Conservation (phyloP, 768 basidiomycete genomes). For the Rhizopogon sp. region DNA sequence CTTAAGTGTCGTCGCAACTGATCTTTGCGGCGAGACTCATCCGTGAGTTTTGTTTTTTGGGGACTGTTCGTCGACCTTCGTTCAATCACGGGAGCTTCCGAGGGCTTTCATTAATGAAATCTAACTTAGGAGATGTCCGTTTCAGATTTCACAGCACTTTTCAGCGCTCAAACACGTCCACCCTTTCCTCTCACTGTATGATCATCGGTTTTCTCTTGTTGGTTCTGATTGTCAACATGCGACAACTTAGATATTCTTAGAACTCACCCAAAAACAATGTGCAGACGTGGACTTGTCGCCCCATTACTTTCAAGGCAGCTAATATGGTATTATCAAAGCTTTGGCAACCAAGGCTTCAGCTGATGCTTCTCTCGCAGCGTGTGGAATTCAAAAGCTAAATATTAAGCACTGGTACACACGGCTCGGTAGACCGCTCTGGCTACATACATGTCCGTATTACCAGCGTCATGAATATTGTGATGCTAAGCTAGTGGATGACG, state of each 20-base stretch:
- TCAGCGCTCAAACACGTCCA: background rate
- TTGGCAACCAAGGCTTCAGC: background rate
- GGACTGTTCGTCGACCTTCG: background rate
- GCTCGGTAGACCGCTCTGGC: no score
- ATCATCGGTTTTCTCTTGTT: background rate
- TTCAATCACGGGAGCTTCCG: background rate
- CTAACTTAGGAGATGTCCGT: background rate
- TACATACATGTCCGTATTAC: background rate
- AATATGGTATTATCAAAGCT: background rate
- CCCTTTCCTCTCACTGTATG: background rate
- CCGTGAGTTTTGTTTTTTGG: background rate
- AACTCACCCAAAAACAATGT: no score
- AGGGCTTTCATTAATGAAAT: constrained; percentile 1
- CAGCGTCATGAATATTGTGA: background rate
- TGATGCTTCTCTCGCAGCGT: background rate
- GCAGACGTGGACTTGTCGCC: no score
- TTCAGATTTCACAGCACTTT: background rate
- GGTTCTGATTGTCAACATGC: background rate
- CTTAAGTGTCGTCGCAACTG: background rate
- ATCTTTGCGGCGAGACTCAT: background rate
- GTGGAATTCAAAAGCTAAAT: background rate
- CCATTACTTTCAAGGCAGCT: background rate
- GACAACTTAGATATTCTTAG: background rate
- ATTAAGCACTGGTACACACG: background rate
- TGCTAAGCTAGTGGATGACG: background rate